phyloP scores from a whole-genome alignment of 106 monocot genomes.

The Dendrobium catenatum region DNA sequence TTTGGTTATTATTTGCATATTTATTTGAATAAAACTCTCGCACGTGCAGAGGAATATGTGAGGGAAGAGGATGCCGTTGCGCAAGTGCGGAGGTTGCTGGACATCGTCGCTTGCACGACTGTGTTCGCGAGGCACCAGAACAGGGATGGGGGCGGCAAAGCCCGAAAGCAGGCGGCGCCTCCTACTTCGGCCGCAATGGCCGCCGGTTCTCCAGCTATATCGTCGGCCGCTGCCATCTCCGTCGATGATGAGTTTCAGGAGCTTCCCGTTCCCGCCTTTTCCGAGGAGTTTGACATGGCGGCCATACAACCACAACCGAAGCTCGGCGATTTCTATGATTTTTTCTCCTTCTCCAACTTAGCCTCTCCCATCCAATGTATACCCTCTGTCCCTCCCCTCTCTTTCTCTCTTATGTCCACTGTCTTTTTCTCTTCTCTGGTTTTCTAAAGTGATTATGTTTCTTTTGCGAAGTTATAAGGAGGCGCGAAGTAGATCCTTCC shows the following conservation, averaged over 20 bases:
- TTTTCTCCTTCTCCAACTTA: slow-evolving; percentile 81
- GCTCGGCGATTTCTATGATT: slow-evolving; percentile 88
- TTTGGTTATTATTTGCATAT: background rate
- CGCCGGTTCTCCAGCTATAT: background rate
- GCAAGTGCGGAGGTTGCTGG: slow-evolving; percentile 86
- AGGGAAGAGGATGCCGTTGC: slow-evolving; percentile 37
- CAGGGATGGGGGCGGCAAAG: slow-evolving; percentile 18
- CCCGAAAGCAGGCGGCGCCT: slow-evolving; percentile 10
- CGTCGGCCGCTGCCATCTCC: background rate
- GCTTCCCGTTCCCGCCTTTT: slow-evolving; percentile 55
- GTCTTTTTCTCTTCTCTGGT: background rate
- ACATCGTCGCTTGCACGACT: slow-evolving; percentile 77
- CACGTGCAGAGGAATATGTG: slow-evolving; percentile 60
- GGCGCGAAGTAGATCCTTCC: slow-evolving; percentile 24
- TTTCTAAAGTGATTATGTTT: slow-evolving; percentile 3
- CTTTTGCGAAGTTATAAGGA: slow-evolving; percentile 54
- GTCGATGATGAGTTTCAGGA: slow-evolving; percentile 6
- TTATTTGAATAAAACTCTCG: background rate
- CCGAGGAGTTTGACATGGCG: slow-evolving; percentile 88
- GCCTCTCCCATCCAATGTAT: slow-evolving; percentile 67
- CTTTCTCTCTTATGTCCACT: background rate
- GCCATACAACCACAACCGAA: slow-evolving; percentile 81
- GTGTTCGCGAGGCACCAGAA: slow-evolving; percentile 34
- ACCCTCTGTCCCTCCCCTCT: background rate
- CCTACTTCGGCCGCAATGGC: background rate